Base-by-base conservation (phyloP, 306 rosid species). In the Prinsepia uniflora region DNA sequence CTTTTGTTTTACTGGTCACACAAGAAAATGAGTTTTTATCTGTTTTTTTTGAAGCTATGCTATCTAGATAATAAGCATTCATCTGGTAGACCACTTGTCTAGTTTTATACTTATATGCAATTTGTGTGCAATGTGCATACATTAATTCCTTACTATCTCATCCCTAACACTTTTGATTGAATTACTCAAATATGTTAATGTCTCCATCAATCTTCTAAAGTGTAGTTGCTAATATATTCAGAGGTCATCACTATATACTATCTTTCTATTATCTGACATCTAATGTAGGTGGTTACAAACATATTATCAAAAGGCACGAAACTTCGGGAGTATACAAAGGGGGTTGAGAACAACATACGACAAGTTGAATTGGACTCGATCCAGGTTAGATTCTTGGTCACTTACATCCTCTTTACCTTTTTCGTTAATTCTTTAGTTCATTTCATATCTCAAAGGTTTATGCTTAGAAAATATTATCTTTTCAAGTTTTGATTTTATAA, bases 331-430 rank as follows among this genome's bases (percentile, higher is more conserved):
- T 86, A 94, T 57, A 80, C 99, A 8, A 94, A 94, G 78, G 97
- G 96, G 74, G 95, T 94, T 36, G 99, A 94, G 86, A 87, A 89
- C 74, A 91, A 91, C 76, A 74, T 91, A 77, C 99, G 95, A 56
- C 89, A 89, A 88, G 92, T 94, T 72, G 99, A 94, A 82, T 79
- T 94, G 86, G 99, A 91, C 73, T 91, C 99, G 0, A 94, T 94
- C 79, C 97, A 93, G 98, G 98, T 59, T 13, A 49, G 55, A 46
- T 92, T 76, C 74, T 82, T 69, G 50, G 55, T 73, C 54, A 8
- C 70, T 81, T 34, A 58, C 10, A 42, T 22, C n/a, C 18, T 43
- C 5, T 69, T 68, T 41, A 53, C 50, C 20, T 69, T 56, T 50
- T 57, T 43, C 55, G 36, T 6, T 17, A 4, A 53, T 53, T n/a